These are phyloP conservation scores for Oryza brachyantha DNA, from an alignment of 176 grass and related monocot genomes.

Conservation along the genomic window DNA sequence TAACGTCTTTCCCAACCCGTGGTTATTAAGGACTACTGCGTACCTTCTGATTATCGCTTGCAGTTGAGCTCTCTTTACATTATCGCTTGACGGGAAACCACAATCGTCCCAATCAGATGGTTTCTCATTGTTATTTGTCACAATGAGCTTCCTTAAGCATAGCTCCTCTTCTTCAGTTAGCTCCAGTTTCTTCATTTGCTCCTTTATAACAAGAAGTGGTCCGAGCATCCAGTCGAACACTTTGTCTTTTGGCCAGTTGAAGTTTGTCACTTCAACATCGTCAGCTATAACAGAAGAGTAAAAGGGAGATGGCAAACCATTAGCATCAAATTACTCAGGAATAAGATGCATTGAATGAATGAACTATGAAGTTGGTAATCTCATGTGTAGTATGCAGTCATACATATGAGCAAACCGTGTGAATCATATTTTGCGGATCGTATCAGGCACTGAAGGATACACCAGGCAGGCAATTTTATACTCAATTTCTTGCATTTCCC, in stretches of 20 bases:
- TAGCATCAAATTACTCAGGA: neutral
- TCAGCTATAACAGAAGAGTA: constrained; percentile 50
- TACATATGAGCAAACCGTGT: constrained; percentile 73
- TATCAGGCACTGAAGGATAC: constrained; percentile 80
- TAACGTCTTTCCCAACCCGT: neutral
- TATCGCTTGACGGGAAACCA: constrained; percentile 50
- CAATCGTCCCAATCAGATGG: constrained; percentile 71
- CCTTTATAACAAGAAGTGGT: constrained; percentile 76
- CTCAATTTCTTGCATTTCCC: constrained; percentile 77
- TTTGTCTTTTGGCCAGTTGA: constrained; percentile 76
- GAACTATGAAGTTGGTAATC: neutral
- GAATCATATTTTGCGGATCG: constrained; percentile 65
- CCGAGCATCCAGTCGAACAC: constrained; percentile 82
- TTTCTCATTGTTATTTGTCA: constrained; percentile 60
- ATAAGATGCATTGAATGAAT: neutral
- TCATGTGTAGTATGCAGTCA: neutral
- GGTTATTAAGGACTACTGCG: neutral
- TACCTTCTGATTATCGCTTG: constrained; percentile 93
- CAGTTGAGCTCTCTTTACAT: constrained; percentile 72
- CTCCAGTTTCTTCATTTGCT: constrained; percentile 63
- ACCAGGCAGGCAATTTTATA: constrained; percentile 71
- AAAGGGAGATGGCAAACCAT: neutral
- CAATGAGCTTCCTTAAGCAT: constrained; percentile 63
- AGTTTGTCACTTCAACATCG: constrained; percentile 69
- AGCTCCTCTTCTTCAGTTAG: constrained; percentile 64